phyloP scores from a whole-genome alignment of 1,284 basidiomycete species.

The Ceratorhiza oryzae-sativae region DNA sequence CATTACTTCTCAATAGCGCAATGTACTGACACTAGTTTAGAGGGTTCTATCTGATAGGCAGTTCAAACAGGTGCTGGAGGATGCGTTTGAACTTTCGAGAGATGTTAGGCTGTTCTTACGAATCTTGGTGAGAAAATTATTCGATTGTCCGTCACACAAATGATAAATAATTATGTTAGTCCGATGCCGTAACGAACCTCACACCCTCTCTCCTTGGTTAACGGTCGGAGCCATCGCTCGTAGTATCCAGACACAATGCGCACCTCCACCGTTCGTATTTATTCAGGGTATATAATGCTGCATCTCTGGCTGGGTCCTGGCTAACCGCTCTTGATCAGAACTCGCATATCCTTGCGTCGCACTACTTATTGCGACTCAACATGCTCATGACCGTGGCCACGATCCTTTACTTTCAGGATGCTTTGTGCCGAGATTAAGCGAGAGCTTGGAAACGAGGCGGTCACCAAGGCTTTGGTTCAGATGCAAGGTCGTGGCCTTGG shows the following conservation, averaged over 20 bases:
- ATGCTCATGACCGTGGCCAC: conserved; percentile 70
- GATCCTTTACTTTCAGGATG: conserved; percentile 80
- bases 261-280: conserved; percentile 58
- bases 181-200: conserved; percentile 58
- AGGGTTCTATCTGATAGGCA: conserved; percentile 18
- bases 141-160: not conserved
- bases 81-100: conserved; percentile 40
- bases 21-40: not conserved
- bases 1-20: not conserved
- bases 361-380: conserved; percentile 72
- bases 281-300: conserved; percentile 58
- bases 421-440: conserved; percentile 65
- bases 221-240: conserved; percentile 54
- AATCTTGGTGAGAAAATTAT: conserved; percentile 34
- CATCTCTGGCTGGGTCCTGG: not conserved
- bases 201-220: conserved; percentile 62
- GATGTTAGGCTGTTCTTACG: conserved; percentile 40
- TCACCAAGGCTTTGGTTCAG: conserved; percentile 39
- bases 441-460: conserved; percentile 37
- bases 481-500: conserved; percentile 40
- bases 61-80: conserved; percentile 9
- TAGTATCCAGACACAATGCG: conserved; percentile 56
- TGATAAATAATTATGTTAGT: conserved; percentile 52
- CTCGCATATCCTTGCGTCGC: conserved; percentile 76
- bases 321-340: conserved; percentile 52